Percentiles rank a stretch among this genome's conserved stretches.
These are phyloP conservation scores for Lactifluus pinguis DNA, from an alignment of 768 basidiomycete species.

Conservation along the genomic window DNA sequence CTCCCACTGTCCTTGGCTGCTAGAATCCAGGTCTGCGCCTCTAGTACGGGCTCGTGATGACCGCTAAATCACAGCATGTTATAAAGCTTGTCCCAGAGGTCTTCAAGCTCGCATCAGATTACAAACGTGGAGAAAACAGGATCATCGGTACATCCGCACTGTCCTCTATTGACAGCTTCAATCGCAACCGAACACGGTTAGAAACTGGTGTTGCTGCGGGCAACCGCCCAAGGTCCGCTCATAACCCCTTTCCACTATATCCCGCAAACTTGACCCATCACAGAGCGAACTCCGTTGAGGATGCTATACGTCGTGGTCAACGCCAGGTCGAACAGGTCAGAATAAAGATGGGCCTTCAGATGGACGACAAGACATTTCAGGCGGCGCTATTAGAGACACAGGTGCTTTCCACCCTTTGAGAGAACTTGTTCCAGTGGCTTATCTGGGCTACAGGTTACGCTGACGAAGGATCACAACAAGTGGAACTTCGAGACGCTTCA, in stretches of 20 bases:
- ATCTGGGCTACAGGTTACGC: constrained; percentile 52
- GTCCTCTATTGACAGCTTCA: constrained; percentile 85
- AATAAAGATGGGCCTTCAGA: constrained; percentile 83
- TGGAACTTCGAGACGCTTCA: constrained; percentile 90
- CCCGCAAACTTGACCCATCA: background rate
- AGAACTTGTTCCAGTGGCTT: background rate
- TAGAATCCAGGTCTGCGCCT: constrained; percentile 58
- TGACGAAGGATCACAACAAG: constrained; percentile 79
- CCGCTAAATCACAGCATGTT: background rate
- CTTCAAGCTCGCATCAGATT: constrained; percentile 78
- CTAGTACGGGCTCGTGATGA: background rate
- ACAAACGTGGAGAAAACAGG: constrained; percentile 64
- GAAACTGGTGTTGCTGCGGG: constrained; percentile 38
- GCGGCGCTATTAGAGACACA: constrained; percentile 77
- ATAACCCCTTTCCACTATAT: background rate
- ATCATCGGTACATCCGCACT: constrained; percentile 80
- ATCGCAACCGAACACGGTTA: constrained; percentile 73
- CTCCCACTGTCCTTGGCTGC: constrained; percentile 77
- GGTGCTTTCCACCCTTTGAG: constrained; percentile 31
- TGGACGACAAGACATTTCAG: constrained; percentile 93
- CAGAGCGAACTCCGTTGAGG: constrained; percentile 77
- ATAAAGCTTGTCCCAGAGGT: constrained; percentile 71
- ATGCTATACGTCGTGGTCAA: constrained; percentile 79
- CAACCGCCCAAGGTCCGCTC: constrained; percentile 52
- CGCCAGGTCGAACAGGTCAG: constrained; percentile 86